A percentile compares a stretch with the other conserved stretches of the same genome.
Evolutionary conservation across 2,329 filamentous ascomycete genomes (phyloP).

Genomic region (Scleromitrula shiraiana): DNA sequence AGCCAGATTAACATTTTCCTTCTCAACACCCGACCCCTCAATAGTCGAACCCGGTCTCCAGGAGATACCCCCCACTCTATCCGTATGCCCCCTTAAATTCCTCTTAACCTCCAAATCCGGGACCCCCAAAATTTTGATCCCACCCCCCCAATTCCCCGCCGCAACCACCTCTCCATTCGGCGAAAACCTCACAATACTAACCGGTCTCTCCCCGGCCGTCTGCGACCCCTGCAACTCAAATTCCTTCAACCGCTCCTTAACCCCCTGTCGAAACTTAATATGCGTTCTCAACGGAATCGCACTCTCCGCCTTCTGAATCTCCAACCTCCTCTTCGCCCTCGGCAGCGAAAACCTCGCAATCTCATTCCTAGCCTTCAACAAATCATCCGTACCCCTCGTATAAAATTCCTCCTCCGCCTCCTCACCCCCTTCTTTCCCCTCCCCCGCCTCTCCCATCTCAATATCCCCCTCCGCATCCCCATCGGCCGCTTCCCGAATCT

Average conservation of each 20-base stretch:
- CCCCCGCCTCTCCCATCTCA: constrained; percentile 44
- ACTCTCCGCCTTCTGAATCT: constrained; percentile 71
- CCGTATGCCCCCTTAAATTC: constrained; percentile 74
- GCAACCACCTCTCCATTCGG: constrained; percentile 78
- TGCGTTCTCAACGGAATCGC: constrained; percentile 81
- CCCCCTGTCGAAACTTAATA: constrained; percentile 80
- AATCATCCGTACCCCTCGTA: constrained; percentile 66
- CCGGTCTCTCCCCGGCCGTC: constrained; percentile 80
- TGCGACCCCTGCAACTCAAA: constrained; percentile 94
- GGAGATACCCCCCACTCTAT: constrained; percentile 80
- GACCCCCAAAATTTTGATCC: constrained; percentile 77
- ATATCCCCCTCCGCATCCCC: constrained; percentile 57
- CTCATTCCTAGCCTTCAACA: constrained; percentile 67
- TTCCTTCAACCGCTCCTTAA: constrained; percentile 73
- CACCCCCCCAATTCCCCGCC: constrained; percentile 87
- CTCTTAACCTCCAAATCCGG: constrained; percentile 71
- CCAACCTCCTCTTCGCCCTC: constrained; percentile 67
- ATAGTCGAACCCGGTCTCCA: constrained; percentile 84
- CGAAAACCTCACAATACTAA: constrained; percentile 87
- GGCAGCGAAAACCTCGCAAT: constrained; percentile 82
- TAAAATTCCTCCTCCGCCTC: constrained; percentile 94
- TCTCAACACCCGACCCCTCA: constrained; percentile 60
- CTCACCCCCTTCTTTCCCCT: constrained; percentile 53
- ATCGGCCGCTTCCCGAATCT: constrained; percentile 45
- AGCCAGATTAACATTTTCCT: constrained; percentile 72